Base-by-base conservation (phyloP, 2,329 filamentous ascomycete species). In the Verticillium longisporum region DNA sequence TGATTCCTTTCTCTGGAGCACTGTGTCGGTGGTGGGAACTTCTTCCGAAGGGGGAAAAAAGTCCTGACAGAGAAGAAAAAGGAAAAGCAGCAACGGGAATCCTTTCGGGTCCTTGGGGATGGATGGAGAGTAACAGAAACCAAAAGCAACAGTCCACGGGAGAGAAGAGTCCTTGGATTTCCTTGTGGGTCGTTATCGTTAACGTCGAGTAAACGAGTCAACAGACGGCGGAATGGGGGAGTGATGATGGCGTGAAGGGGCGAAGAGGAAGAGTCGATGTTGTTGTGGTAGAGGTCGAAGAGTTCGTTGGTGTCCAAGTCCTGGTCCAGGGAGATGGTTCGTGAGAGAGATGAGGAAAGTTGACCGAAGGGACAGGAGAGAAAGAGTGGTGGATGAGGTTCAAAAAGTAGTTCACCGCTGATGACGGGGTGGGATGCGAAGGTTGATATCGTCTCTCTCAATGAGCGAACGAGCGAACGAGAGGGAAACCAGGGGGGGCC, bases 171-270 rank as follows among this genome's bases (percentile, higher is more conserved):
- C 54, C 36, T 58, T 26, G 55, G 54, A 34, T 26, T 33, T 55
- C 54, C 26, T 34, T 10, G 54, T 33, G 15, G 54, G 54, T 55
- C 26, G 26, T 13, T 14, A 33, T 33, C 9, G 55, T 68, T 73
- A 80, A 74, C 73, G 73, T 79, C 80, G 78, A 81, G 73, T 78
- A 72, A 81, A 81, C 77, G 77, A 78, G 74, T 81, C 78, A 78
- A 78, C 62, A 55, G 59, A 57, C 32, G 26, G 32, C 37, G 58
- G 45, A 26, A 38, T 31, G 59, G 58, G 33, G 33, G 26, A 26
- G 26, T 26, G 26, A 26, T n/a, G 26, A 45, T 63, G 58, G 61
- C 57, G 58, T 56, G 34, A 13, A 7, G 61, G 61, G 38, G 55
- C 14, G 60, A 38, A 55, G 50, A 58, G 63, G 56, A 36, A 50